Percentiles rank a stretch among this genome's conserved stretches.
Conservation (phyloP, 179 eudicot genomes). For the Amaranthus tricolor region DNA sequence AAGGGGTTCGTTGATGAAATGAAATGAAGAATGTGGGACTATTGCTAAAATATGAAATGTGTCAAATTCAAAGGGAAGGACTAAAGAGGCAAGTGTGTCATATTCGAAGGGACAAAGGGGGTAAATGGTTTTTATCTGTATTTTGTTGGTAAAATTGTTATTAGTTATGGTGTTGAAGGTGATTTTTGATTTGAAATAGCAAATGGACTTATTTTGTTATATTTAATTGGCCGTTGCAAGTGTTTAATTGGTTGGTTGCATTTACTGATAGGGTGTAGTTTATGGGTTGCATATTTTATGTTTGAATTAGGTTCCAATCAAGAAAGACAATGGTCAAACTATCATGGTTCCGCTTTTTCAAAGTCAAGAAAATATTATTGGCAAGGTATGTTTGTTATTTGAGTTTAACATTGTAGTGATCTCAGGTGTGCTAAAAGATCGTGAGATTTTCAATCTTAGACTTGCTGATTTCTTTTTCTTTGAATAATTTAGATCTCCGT, state of each 20-base stretch:
- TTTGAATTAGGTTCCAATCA: constrained; percentile 60
- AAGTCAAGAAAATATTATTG: constrained; percentile 85
- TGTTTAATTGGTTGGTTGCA: not conserved
- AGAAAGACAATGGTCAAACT: constrained; percentile 94
- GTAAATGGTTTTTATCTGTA: not conserved
- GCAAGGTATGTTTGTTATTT: constrained; percentile 54
- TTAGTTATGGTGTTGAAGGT: not conserved
- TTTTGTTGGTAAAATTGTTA: not conserved
- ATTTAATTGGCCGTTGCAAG: not conserved
- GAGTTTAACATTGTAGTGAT: not conserved
- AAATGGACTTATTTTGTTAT: not conserved
- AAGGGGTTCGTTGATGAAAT: no score
- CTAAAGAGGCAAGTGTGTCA: no score
- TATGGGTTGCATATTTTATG: not conserved
- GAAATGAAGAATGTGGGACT: no score
- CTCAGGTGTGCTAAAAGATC: not conserved
- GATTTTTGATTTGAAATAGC: not conserved
- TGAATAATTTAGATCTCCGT: constrained; percentile 57
- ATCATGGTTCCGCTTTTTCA: constrained; percentile 82
- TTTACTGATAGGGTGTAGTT: not conserved
- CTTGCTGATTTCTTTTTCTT: constrained; percentile 11
- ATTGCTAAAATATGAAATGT: no score
- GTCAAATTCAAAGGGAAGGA: no score
- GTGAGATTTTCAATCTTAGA: not conserved
- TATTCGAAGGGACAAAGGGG: no score